Conservation (phyloP, 2,329 filamentous ascomycete genomes). For the Talaromyces pinophilus region DNA sequence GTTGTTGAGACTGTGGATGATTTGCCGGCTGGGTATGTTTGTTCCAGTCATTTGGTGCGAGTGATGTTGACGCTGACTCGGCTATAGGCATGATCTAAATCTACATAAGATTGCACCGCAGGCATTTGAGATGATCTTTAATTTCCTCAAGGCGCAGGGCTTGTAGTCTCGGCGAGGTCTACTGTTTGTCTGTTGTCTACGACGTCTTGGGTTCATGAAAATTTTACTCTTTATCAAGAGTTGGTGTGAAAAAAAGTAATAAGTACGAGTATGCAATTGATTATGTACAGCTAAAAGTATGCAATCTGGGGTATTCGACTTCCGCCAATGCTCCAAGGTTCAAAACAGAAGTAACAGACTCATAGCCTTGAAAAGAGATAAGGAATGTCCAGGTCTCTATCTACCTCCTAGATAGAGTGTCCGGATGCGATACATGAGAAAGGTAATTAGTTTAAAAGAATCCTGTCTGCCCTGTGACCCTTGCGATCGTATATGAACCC, state of each 20-base stretch:
- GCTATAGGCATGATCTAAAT: background rate
- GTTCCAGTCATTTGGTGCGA: background rate
- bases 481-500: conserved; percentile 18
- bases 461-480: conserved; percentile 15
- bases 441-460: background rate
- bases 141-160: conserved; percentile 1
- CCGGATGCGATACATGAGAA: background rate
- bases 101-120: background rate
- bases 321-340: background rate
- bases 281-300: conserved; percentile 1
- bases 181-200: background rate
- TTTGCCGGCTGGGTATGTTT: conserved; percentile 1
- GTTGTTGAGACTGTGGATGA: conserved; percentile 4
- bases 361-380: background rate
- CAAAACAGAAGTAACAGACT: background rate
- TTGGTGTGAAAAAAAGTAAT: too few species aligned
- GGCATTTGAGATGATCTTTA: background rate
- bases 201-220: background rate
- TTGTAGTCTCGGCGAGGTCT: background rate
- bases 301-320: conserved; percentile 8
- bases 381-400: too few species aligned
- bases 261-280: background rate
- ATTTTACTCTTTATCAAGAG: too few species aligned
- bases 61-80: background rate
- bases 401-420: too few species aligned